Conservation (phyloP, 2,329 filamentous ascomycete genomes). For the Botryosphaeria dothidea region DNA sequence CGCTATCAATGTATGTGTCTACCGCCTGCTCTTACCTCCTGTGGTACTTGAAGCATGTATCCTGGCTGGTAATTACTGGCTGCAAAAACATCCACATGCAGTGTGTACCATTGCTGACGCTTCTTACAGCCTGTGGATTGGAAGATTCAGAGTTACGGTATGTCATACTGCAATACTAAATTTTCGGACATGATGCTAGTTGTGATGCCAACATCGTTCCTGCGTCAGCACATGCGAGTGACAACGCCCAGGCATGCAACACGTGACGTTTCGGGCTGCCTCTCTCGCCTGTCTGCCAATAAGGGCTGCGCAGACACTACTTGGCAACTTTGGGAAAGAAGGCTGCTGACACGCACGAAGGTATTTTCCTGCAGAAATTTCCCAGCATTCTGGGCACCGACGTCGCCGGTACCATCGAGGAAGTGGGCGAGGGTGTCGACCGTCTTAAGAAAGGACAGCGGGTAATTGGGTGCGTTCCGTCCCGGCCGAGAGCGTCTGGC, state of each 20-base stretch:
- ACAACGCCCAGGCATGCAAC: background rate
- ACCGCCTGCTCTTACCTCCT: background rate
- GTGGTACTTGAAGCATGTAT: background rate
- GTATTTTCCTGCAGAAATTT: slow-evolving; percentile 22
- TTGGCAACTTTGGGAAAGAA: background rate
- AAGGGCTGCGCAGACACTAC: background rate
- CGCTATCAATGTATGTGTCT: slow-evolving; percentile 29
- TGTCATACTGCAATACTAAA: background rate
- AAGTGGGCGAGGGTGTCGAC: slow-evolving; percentile 29
- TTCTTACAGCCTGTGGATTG: background rate
- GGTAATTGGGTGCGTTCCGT: slow-evolving; percentile 12
- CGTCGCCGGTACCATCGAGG: slow-evolving; percentile 39
- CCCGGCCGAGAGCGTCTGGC: background rate
- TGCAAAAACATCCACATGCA: background rate
- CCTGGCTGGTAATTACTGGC: no score
- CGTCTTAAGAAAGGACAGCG: slow-evolving; percentile 15
- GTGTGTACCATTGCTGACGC: background rate
- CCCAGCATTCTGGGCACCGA: slow-evolving; percentile 40
- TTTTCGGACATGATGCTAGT: background rate
- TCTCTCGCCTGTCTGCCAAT: background rate
- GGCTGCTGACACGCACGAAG: background rate
- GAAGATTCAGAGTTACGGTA: slow-evolving; percentile 10
- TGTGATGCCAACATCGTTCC: background rate
- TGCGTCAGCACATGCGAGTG: background rate
- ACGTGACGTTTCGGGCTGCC: background rate